These are phyloP conservation scores for Nothophoma quercina DNA, from an alignment of 2,329 filamentous ascomycete genomes.

Conservation along the genomic window DNA sequence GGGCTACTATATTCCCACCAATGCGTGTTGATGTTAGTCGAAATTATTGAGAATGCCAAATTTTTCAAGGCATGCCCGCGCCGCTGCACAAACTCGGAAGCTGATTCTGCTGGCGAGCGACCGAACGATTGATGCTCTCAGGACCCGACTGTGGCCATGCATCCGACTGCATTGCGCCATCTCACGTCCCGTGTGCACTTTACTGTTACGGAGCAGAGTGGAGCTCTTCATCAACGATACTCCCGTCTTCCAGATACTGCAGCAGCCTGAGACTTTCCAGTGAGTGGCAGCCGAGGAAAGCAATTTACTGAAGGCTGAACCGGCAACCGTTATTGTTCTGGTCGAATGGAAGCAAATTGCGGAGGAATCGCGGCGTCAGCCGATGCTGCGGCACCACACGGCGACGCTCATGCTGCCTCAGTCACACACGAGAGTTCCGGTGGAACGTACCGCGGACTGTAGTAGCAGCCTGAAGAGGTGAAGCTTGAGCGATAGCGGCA, in stretches of 20 bases:
- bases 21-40: neutral
- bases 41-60: conserved; percentile 2
- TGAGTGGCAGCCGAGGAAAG: neutral
- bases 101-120: conserved; percentile 18
- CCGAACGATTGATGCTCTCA: conserved; percentile 21
- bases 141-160: conserved; percentile 4
- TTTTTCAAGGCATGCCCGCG: conserved; percentile 4
- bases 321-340: neutral
- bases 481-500: conserved; percentile 17
- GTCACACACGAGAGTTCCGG: conserved; percentile 15
- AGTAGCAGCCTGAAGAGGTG: conserved; percentile 7
- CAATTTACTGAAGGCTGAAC: neutral
- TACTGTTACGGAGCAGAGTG: neutral
- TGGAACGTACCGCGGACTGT: conserved; percentile 16
- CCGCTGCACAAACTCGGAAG: conserved; percentile 29
- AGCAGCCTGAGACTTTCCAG: neutral
- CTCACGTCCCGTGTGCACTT: neutral
- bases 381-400: conserved; percentile 5
- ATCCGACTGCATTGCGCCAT: conserved; percentile 10
- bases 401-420: conserved; percentile 17
- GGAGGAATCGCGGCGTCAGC: conserved; percentile 2
- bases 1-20: conserved; percentile 11
- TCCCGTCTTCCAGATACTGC: neutral
- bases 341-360: conserved; percentile 2
- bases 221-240: neutral